A percentile compares a stretch with the other conserved stretches of the same genome.
These are phyloP conservation scores for Aspergillus japonicus DNA, from an alignment of 2,329 filamentous ascomycete species.

Conservation along the genomic window DNA sequence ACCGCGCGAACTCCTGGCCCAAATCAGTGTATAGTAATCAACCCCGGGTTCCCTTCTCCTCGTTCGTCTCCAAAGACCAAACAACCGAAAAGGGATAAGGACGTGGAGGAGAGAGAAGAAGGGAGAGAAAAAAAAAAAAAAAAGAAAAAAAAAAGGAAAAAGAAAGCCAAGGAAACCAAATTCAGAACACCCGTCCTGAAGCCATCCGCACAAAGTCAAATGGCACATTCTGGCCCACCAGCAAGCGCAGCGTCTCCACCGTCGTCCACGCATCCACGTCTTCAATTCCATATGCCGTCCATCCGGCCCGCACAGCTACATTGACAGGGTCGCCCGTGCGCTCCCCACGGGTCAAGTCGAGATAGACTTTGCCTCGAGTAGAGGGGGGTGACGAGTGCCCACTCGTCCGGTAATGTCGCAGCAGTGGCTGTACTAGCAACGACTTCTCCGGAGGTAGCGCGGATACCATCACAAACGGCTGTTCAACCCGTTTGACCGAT, in stretches of 20 bases:
- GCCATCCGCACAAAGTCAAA: constrained; percentile 84
- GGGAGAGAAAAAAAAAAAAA: not conserved
- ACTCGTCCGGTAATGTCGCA: constrained; percentile 65
- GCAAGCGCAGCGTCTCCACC: constrained; percentile 72
- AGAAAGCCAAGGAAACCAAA: constrained; percentile 18
- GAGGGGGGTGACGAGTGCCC: constrained; percentile 37
- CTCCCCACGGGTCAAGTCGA: constrained; percentile 71
- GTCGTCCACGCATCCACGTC: constrained; percentile 83
- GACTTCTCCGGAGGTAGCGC: constrained; percentile 77
- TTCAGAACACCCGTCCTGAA: constrained; percentile 54
- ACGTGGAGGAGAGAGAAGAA: no score
- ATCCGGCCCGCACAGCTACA: constrained; percentile 71
- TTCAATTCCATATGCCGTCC: constrained; percentile 74
- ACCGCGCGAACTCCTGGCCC: not conserved
- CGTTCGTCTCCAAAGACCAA: not conserved
- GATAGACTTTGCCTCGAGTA: constrained; percentile 65
- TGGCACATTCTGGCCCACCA: constrained; percentile 83
- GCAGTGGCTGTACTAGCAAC: constrained; percentile 71
- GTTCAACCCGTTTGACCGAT: constrained; percentile 74
- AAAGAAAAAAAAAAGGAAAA: not conserved
- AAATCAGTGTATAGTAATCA: not conserved
- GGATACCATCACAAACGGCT: constrained; percentile 79
- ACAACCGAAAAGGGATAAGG: not conserved
- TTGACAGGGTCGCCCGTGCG: constrained; percentile 67
- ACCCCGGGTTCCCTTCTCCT: not conserved